Base-by-base conservation (phyloP, 2,329 filamentous ascomycete species). In the Calonectria pseudoreteaudii region DNA sequence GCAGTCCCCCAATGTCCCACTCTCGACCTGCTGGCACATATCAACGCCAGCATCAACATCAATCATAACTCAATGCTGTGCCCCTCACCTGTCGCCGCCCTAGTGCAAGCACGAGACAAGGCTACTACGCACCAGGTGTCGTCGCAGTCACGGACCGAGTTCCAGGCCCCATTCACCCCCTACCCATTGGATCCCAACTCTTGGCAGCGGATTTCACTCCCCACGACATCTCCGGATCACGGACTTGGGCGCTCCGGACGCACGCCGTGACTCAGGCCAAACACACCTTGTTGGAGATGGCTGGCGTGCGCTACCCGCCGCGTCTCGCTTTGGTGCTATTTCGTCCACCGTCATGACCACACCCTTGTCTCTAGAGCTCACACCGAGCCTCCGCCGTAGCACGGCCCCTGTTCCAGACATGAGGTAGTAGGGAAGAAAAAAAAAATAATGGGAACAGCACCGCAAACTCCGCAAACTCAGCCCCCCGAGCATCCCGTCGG, bases 71-170 rank as follows among this genome's bases (percentile, higher is more conserved):
- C 47, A 50, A 67, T 41, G 47, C 34, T 75, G 78, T 78, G 71
- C 72, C 76, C 77, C 75, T 77, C 77, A 72, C 71, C 71, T 66
- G 72, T 70, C 66, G 52, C 70, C 62, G 62, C 56, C 60, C 53
- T 75, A 71, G 67, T 50, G 62, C 72, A 44, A 66, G 66, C 70
- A 52, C 67, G 70, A 70, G 65, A 69, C 72, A 41, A 75, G 74
- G 71, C 50, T 70, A 68, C 75, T 71, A 66, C 67, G 23, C 47
- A 41, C 62, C 73, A 77, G 65, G 76, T 77, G 77, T 78, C 76
- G 50, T 68, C 72, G 75, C 38, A 64, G 68, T 73, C 67, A 75
- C 77, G 79, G 79, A 76, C 78, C 77, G 71, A 80, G 76, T 80
- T 80, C 78, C 78, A 80, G 78, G 60, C 71, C 49, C 71, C 71